phyloP scores from a whole-genome alignment of 2,329 filamentous ascomycete genomes.

The Fusarium sarcochroum region DNA sequence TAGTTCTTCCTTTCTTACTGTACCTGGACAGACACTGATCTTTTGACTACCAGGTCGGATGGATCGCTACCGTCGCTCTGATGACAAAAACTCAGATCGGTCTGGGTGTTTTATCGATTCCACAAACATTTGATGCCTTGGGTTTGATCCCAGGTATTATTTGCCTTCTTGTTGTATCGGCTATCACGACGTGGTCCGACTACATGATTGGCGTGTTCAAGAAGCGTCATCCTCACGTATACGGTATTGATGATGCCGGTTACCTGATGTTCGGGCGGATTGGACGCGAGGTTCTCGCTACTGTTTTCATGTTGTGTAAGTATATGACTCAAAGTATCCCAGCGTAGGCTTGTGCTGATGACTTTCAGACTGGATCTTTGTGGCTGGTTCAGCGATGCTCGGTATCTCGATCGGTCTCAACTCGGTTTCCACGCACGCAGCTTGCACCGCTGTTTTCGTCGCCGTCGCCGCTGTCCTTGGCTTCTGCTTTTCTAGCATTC shows the following conservation, averaged over 20 bases:
- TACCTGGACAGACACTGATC: background rate
- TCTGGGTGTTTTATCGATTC: conserved; percentile 64
- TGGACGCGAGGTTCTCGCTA: conserved; percentile 60
- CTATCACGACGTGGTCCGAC: conserved; percentile 52
- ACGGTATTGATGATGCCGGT: conserved; percentile 68
- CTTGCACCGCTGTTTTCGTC: conserved; percentile 59
- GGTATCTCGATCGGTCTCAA: conserved; percentile 59
- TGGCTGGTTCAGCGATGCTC: conserved; percentile 41
- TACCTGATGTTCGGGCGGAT: conserved; percentile 62
- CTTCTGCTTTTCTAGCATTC: conserved; percentile 53
- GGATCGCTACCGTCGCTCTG: conserved; percentile 59
- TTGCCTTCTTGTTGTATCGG: conserved; percentile 56
- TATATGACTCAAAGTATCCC: background rate
- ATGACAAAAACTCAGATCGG: conserved; percentile 65
- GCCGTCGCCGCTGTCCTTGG: conserved; percentile 51
- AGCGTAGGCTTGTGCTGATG: background rate
- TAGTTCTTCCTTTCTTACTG: background rate
- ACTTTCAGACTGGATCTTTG: conserved; percentile 29
- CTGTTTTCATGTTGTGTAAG: conserved; percentile 55
- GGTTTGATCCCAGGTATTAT: conserved; percentile 64
- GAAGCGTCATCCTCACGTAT: conserved; percentile 63
- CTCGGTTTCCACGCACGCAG: conserved; percentile 56
- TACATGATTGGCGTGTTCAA: conserved; percentile 66
- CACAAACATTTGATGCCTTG: conserved; percentile 59
- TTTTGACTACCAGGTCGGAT: conserved; percentile 54